These are phyloP conservation scores for Omphalea diandra DNA, from an alignment of 441 rosid species.

Conservation along the genomic window DNA sequence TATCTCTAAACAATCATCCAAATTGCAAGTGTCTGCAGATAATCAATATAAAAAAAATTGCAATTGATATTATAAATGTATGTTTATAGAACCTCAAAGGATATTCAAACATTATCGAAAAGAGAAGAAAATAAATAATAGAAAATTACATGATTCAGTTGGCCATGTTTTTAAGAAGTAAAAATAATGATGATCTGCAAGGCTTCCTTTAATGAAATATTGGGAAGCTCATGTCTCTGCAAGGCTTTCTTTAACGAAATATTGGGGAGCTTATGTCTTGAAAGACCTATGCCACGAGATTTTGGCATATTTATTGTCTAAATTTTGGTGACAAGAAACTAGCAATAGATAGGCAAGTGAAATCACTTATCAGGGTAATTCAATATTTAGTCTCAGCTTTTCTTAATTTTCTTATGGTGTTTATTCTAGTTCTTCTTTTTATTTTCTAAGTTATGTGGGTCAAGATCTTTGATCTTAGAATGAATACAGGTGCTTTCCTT, in stretches of 20 bases:
- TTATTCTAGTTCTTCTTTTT: not conserved
- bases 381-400: not conserved
- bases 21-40: not conserved
- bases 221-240: not conserved
- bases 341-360: not conserved
- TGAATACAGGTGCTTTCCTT: constrained; percentile 2
- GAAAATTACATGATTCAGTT: not conserved
- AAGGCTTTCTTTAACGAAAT: not conserved
- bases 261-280: not conserved
- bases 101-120: not conserved
- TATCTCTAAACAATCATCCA: not conserved
- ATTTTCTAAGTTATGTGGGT: not conserved
- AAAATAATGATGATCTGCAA: too few species aligned
- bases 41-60: not conserved
- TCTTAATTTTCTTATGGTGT: constrained; percentile 1
- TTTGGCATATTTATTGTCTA: not conserved
- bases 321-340: not conserved
- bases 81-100: not conserved
- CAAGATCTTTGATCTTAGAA: not conserved
- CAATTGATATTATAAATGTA: not conserved
- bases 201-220: too few species aligned
- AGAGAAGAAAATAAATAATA: not conserved
- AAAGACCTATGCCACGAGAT: not conserved
- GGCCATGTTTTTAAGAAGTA: too few species aligned
- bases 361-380: not conserved